phyloP scores from a whole-genome alignment of 768 basidiomycete genomes.

The Hericium coralloides region DNA sequence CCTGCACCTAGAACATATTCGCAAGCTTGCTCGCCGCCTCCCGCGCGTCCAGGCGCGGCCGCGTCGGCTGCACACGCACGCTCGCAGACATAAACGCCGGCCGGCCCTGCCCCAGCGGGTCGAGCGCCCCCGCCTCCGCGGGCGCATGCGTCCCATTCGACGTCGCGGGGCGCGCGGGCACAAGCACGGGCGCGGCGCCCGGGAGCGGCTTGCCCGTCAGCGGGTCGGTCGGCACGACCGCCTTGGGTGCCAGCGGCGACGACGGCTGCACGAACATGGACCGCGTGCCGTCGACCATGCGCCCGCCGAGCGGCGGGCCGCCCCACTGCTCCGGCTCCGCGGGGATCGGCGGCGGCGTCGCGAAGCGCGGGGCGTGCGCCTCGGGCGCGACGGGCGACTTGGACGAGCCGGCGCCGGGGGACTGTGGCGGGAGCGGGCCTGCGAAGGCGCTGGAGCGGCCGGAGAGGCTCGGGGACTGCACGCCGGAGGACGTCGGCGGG shows the following conservation, averaged over 20 bases:
- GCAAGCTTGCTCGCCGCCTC: constrained; percentile 86
- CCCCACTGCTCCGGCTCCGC: constrained; percentile 8
- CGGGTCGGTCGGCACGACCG: constrained; percentile 8
- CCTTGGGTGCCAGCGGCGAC: constrained; percentile 12
- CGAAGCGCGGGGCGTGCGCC: not conserved
- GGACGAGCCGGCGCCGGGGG: constrained; percentile 50
- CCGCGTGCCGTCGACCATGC: constrained; percentile 65
- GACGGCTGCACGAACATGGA: constrained; percentile 69
- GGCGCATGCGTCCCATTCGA: constrained; percentile 5
- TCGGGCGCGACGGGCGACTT: constrained; percentile 4
- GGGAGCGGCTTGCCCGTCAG: constrained; percentile 8
- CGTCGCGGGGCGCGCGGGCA: constrained; percentile 1
- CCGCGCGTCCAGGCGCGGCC: constrained; percentile 72
- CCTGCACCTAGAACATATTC: constrained; percentile 64
- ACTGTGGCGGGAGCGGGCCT: constrained; percentile 32
- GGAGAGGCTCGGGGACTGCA: constrained; percentile 9
- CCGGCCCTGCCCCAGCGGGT: constrained; percentile 55
- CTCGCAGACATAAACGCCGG: constrained; percentile 65
- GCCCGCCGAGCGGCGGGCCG: constrained; percentile 52
- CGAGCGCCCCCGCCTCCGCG: constrained; percentile 27
- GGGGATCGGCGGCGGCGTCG: not conserved
- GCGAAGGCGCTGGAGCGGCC: constrained; percentile 20
- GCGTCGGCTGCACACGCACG: constrained; percentile 61
- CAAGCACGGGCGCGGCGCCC: not conserved
- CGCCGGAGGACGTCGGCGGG: constrained; percentile 10